Base-by-base conservation (phyloP, 352 stramenopile species). In the Peronospora belbahrii region DNA sequence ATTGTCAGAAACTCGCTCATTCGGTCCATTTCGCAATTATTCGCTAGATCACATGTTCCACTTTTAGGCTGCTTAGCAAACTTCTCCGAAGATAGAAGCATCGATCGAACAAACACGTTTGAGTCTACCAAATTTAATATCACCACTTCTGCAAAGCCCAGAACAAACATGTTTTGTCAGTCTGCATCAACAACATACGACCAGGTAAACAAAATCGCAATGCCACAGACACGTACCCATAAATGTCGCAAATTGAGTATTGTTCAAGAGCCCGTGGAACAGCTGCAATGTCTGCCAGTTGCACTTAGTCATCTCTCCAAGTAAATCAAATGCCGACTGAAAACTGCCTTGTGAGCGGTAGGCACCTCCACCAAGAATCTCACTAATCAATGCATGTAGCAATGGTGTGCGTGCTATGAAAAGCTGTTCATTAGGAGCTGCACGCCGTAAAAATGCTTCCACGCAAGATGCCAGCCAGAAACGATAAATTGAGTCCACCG, bases 391-490 rank as follows among this genome's bases (percentile, higher is more conserved):
- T 33, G 94, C 74, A 25, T 85, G 59, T 4, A 98, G 56, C 22
- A 97, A 58, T 11, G 91, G 92, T 22, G 76, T 91, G 13, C 83
- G 69, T 7, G 88, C 83, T 8, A 97, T 78, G 39, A 97, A 96
- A 18, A 97, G 66, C 57, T 97, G 89, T 48, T 97, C 91, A 25
- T 64, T 77, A 3, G 82, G 67, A 8, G 70, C 68, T 8, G 82
- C 70, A 17, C 91, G 89, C 11, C 95, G 76, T 7, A 98, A 60
- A 67, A 97, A 98, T 15, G 92, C 92, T 68, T 98, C 94, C 6
- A 98, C 76, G 51, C 93, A 97, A n/a, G 86, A 97, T 2, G 94
- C 86, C 24, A 98, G 49, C 95, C 95, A 98, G 56, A 98, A 98
- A 11, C 89, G 77, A 47, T 98, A 98, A 31, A 94, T 92, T 7